Base-by-base conservation (phyloP, 768 basidiomycete genomes). In the Pleurotus ostreatus region DNA sequence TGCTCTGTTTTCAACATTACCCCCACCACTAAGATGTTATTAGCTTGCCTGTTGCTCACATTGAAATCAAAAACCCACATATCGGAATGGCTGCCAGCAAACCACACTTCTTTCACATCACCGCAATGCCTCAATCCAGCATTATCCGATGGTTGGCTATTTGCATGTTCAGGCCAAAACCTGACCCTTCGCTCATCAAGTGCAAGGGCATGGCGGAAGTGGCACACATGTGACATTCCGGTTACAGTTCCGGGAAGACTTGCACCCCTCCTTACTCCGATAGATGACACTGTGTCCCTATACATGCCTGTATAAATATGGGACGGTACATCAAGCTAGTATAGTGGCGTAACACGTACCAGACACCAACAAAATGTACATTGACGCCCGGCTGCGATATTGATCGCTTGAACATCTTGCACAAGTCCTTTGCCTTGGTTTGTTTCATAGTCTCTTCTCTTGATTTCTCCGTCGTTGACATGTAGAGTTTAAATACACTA, bases 241-340 rank as follows among this genome's bases (percentile, higher is more conserved):
- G 60, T 53, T 39, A 58, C 66, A 6, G 72, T 72, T 25, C 56
- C 58, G 3, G 77, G 74, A 5, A 76, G 55, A 16, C 58, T 63
- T 11, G 56, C 66, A 9, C 55, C 59, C 46, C 75, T 61, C 3
- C 5, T 5, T 4, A 77, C 7, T 2, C 78, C 75, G 40, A 79
- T 68, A 0, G 78, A 76, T 3, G 78, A 78, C 4, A 79, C 78
- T 1, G 76, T 77, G 34, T 79, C 78, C 77, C 77, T 78, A 46
- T 3, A 5, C 4, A n/a, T n/a, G n/a, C n/a, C n/a, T n/a, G n/a
- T n/a, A n/a, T n/a, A n/a, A n/a, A n/a, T n/a, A n/a, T n/a, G n/a
- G n/a, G n/a, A n/a, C n/a, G n/a, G n/a, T n/a, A n/a, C n/a, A n/a
- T n/a, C n/a, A n/a, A n/a, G n/a, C n/a, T n/a, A n/a, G n/a, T n/a